Evolutionary conservation across 2,329 filamentous ascomycete genomes (phyloP).

Genomic region (Sarocladium kiliense): DNA sequence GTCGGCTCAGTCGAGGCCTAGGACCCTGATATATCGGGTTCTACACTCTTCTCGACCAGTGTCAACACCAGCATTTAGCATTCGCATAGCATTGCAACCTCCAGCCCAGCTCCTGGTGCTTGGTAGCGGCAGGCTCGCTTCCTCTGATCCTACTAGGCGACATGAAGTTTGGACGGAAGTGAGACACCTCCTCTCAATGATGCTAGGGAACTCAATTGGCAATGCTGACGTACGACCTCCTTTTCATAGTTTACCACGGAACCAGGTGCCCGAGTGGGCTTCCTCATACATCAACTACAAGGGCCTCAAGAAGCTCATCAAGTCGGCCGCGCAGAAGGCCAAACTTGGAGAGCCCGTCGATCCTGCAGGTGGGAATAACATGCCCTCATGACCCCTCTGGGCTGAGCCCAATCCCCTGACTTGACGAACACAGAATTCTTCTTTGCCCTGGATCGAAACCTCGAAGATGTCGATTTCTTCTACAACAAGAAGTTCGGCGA

Average conservation of each 20-base stretch:
- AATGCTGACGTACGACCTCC: constrained; percentile 16
- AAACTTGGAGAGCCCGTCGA: constrained; percentile 73
- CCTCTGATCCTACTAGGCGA: not conserved
- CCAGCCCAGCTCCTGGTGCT: not conserved
- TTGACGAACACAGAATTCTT: constrained; percentile 71
- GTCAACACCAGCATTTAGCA: not conserved
- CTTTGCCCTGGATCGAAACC: constrained; percentile 90
- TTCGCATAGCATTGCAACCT: not conserved
- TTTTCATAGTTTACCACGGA: constrained; percentile 60
- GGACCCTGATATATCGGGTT: not conserved
- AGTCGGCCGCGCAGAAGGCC: constrained; percentile 61
- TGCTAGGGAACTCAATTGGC: not conserved
- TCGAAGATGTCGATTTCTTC: constrained; percentile 94
- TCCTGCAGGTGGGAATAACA: constrained; percentile 71
- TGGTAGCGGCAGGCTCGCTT: not conserved
- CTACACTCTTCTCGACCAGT: not conserved
- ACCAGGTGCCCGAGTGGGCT: constrained; percentile 85
- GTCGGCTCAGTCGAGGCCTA: not conserved
- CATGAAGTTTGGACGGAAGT: constrained; percentile 64
- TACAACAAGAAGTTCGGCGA: constrained; percentile 95
- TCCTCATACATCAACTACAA: constrained; percentile 85
- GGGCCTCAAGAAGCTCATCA: constrained; percentile 91
- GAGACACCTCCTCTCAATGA: constrained; percentile 21
- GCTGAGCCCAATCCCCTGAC: constrained; percentile 21
- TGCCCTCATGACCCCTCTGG: constrained; percentile 12